Base-by-base conservation (phyloP, 1,284 basidiomycete species). In the Ceraceosorus guamensis region DNA sequence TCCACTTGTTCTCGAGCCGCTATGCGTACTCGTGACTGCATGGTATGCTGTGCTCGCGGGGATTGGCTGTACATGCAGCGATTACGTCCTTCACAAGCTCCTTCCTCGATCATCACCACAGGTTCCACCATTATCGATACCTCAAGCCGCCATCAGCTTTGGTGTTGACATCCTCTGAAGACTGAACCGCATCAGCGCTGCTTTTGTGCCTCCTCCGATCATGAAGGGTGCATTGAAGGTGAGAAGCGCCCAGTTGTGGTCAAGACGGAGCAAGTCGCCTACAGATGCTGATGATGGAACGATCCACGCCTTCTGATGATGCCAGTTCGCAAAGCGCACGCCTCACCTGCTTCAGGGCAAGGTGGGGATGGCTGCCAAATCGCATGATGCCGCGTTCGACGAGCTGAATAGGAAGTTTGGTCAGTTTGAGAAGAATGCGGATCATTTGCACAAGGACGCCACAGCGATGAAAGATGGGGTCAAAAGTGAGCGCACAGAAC, bases 381-480 rank as follows among this genome's bases (percentile, higher is more conserved):
- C 73, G 5, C 61, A 61, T 50, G 73, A 76, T 56, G 64, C 73
- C 3, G 65, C 66, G 10, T 75, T 75, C 48, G 73, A 75, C 57
- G 61, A 72, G 10, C 54, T 75, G 51, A 64, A 67, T n/a, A 58
- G 68, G 37, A 65, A 87, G 71, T 93, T 93, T 76, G 78, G 83
- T 14, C 77, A 82, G 6, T 81, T 93, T 66, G 91, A 97, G 78
- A 79, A 83, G 56, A 85, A 88, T 13, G 83, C 87, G 0, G 90
- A 91, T 73, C 92, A 92, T 79, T 81, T 98, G 60, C 78, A 90
- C 66, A 96, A 96, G 79, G 92, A 99, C 73, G 85, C 88, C 45
- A 88, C 87, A 67, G 82, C 85, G 5, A 97, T 91, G 78, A 84
- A 84, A 7, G 91, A 97, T 55, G 59, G 65, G 14, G 69, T 68